Evolutionary conservation across 2,329 filamentous ascomycete species (phyloP).

Genomic region (Bipolaris gigantea): DNA sequence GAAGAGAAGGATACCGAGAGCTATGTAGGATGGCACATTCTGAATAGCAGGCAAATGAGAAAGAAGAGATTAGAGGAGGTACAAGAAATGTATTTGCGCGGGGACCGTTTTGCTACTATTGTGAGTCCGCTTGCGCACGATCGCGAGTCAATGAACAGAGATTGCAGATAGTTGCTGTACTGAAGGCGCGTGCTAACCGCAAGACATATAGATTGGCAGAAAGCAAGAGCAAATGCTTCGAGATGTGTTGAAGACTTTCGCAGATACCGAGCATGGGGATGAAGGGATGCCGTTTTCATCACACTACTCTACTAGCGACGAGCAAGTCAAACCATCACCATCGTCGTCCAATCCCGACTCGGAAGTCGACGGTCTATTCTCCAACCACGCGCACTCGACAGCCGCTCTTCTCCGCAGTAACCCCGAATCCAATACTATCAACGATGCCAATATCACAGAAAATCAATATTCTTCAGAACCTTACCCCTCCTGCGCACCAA

Average conservation of each 20-base stretch:
- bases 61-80: background rate
- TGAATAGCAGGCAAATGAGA: background rate
- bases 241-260: background rate
- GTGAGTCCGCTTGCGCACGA: background rate
- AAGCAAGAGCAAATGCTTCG: background rate
- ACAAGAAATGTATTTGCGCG: slow-evolving; percentile 1
- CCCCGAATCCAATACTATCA: background rate
- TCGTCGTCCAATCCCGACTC: slow-evolving; percentile 1
- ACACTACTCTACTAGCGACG: background rate
- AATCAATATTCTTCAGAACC: slow-evolving; percentile 1
- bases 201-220: background rate
- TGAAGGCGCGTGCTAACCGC: background rate
- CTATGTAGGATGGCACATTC: slow-evolving; percentile 1
- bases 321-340: background rate
- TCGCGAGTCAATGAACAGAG: background rate
- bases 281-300: background rate
- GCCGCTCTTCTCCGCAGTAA: background rate
- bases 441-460: background rate
- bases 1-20: background rate
- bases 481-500: slow-evolving; percentile 5
- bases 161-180: too few species aligned
- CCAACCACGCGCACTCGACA: background rate
- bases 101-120: slow-evolving; percentile 2
- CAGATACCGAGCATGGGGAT: background rate
- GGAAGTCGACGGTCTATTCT: slow-evolving; percentile 5